Conservation (phyloP, 2,329 filamentous ascomycete species). For the Apiospora saccharicola region DNA sequence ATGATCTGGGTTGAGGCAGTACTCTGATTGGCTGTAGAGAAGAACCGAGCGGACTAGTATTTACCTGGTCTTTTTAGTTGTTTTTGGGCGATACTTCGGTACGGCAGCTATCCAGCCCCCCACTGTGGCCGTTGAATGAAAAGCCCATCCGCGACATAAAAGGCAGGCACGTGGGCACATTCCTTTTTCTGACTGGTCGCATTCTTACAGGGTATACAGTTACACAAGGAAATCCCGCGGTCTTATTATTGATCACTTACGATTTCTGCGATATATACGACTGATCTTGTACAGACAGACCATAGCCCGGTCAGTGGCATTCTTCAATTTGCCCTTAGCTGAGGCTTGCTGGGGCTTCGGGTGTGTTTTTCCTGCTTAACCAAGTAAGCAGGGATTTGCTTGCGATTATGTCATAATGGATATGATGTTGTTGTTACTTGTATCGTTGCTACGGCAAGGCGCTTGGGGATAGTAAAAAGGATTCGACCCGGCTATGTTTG, state of each 20-base stretch:
- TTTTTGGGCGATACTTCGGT: background rate
- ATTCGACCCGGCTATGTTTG: background rate
- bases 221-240: slow-evolving; percentile 8
- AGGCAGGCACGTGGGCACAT: slow-evolving; percentile 3
- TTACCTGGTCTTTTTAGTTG: background rate
- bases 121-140: background rate
- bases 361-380: background rate
- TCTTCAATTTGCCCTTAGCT: background rate
- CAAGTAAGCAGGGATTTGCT: background rate
- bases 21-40: slow-evolving; percentile 6
- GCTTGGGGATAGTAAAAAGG: background rate
- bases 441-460: slow-evolving; percentile 7
- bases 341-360: background rate
- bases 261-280: background rate
- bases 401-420: slow-evolving; percentile 18
- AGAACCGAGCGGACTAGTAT: slow-evolving; percentile 1
- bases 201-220: background rate
- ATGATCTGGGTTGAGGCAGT: background rate
- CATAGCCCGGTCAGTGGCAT: background rate
- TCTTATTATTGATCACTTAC: background rate
- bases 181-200: slow-evolving; percentile 14
- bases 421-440: background rate
- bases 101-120: background rate
- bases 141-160: background rate
- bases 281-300: background rate